These are phyloP conservation scores for Porogramme epimiltina DNA, from an alignment of 1,284 basidiomycete genomes.

Conservation along the genomic window DNA sequence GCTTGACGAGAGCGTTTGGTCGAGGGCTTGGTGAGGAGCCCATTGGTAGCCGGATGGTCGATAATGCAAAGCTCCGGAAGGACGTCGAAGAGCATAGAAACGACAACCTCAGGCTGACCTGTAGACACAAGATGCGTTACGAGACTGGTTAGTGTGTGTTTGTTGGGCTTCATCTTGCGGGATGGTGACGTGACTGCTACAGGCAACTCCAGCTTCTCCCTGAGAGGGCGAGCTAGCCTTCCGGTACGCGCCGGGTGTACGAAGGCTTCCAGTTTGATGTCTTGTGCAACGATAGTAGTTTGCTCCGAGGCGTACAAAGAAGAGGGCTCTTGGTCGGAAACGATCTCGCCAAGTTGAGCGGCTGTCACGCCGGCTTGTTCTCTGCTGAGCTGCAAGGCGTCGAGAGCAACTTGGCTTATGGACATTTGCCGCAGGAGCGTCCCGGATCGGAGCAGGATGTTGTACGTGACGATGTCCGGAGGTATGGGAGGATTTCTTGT, in stretches of 20 bases:
- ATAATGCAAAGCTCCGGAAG: constrained; percentile 54
- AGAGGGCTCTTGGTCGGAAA: too few relatives aligned
- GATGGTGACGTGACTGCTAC: constrained; percentile 5
- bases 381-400: constrained; percentile 3
- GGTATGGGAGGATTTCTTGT: constrained; percentile 39
- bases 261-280: too few relatives aligned
- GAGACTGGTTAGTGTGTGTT: constrained; percentile 51
- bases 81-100: constrained; percentile 47
- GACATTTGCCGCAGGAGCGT: constrained; percentile 52
- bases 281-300: too few relatives aligned
- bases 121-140: constrained; percentile 54
- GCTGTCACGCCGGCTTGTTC: not conserved
- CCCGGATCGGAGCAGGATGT: constrained; percentile 57
- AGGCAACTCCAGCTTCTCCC: constrained; percentile 20
- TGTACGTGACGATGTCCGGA: constrained; percentile 54
- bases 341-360: too few relatives aligned
- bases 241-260: too few relatives aligned
- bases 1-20: constrained; percentile 28
- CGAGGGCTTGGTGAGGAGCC: constrained; percentile 23
- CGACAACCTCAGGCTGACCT: constrained; percentile 47
- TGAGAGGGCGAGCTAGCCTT: constrained; percentile 5
- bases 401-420: constrained; percentile 39
- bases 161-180: constrained; percentile 31
- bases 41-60: constrained; percentile 37
- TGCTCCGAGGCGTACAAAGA: too few relatives aligned